Conservation (phyloP, 2,329 filamentous ascomycete genomes). For the Teratosphaeria viscida region DNA sequence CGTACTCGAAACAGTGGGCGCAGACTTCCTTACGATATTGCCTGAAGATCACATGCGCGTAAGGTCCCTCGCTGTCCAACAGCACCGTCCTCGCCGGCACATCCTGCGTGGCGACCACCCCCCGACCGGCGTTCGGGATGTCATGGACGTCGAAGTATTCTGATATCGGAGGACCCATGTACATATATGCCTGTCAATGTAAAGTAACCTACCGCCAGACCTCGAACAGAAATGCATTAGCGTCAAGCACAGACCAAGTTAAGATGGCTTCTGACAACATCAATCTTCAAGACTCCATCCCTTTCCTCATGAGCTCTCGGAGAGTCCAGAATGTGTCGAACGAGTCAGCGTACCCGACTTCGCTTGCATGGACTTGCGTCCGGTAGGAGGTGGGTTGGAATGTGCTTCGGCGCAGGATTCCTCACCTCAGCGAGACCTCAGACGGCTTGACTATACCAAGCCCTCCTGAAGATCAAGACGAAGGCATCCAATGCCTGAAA, state of each 20-base stretch:
- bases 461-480: not conserved
- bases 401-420: not conserved
- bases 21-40: constrained; percentile 41
- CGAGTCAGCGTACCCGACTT: too few relatives aligned
- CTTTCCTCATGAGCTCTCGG: not conserved
- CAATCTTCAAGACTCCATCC: not conserved
- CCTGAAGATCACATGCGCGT: constrained; percentile 32
- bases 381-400: not conserved
- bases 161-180: constrained; percentile 12
- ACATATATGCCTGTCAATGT: constrained; percentile 3
- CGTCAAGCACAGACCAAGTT: not conserved
- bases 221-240: not conserved
- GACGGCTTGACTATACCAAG: not conserved
- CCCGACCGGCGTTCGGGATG: constrained; percentile 35
- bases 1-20: constrained; percentile 37
- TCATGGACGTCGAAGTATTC: constrained; percentile 27
- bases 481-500: not conserved
- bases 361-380: not conserved
- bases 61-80: constrained; percentile 28
- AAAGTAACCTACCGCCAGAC: not conserved
- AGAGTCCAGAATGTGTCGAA: too few relatives aligned
- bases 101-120: constrained; percentile 30
- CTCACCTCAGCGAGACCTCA: not conserved
- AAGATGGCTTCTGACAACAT: not conserved
- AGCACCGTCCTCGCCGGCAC: constrained; percentile 29